Evolutionary conservation across 495 filamentous ascomycete genomes (phyloP), one percentile per base, ranked within the genome.

Genomic region (Lasiosphaeria ovina): DNA sequence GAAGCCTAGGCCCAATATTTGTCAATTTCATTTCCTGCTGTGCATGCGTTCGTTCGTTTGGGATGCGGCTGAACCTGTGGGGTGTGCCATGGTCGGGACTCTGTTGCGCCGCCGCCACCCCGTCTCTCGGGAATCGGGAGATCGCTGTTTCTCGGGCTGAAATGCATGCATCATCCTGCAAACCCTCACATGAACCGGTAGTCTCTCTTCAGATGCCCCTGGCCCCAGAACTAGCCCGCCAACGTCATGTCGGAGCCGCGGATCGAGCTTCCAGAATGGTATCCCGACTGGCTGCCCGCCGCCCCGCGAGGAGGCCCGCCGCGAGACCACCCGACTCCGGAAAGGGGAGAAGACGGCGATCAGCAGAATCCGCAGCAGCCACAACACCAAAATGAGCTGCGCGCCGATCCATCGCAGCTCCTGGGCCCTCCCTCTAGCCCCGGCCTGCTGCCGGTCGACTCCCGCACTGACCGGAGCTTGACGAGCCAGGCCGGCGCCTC

Each of bases 221-320:
- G 38, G 38, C 38, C 3, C 38, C 38, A 42, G 38, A 42, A 42
- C 38, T 42, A 42, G 38, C 7, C 14, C 4, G 32, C 52, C 52
- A 54, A 54, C 52, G 35, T 54, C 52, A 17, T 24, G 50, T 52
- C 50, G 50, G 50, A 54, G 52, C 8, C 33, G 52, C 31, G 52
- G 52, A 57, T 59, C 58, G 50, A 54, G 47, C 17, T 60, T 4
- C 38, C 58, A 42, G 57, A 59, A 14, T 60, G 58, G 58, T 54
- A 16, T 16, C 58, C 58, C 6, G 58, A 60, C 47, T 60, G 58
- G 58, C 24, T 24, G 24, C 36, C 50, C 16, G 11, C 35, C 55
- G 14, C 12, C 2, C 55, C 55, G 35, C 31, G 42, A 48, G 42
- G 33, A 35, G 24, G 4, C 55, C 44, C 42, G n/a, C 42, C 12